phyloP scores from a whole-genome alignment of 306 rosid genomes.

The Abrus pulchellus region DNA sequence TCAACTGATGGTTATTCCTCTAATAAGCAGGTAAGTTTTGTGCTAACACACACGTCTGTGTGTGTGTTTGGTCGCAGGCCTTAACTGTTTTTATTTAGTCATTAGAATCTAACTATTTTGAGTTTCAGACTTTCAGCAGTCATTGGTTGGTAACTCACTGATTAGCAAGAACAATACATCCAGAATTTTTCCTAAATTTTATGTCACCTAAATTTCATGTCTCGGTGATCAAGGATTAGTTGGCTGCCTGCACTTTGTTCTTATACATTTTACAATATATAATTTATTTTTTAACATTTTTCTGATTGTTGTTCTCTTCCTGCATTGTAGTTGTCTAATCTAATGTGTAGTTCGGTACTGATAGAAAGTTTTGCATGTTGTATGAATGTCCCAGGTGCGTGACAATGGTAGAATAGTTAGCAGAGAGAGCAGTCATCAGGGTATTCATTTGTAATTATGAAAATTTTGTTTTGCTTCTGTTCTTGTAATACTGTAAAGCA shows the following conservation, averaged over 20 bases:
- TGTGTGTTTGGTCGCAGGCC: conserved; percentile 31
- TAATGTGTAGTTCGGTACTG: conserved; percentile 19
- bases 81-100: neutral
- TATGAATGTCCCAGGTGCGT: conserved; percentile 56
- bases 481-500: conserved; percentile 21
- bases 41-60: neutral
- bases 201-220: conserved; percentile 30
- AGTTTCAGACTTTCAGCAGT: conserved; percentile 28
- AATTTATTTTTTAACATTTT: conserved; percentile 12
- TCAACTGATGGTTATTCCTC: conserved; percentile 52
- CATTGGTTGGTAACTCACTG: conserved; percentile 31
- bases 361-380: conserved; percentile 43
- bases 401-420: conserved; percentile 54
- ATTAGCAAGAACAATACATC: conserved; percentile 15
- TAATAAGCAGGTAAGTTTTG: conserved; percentile 59
- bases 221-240: conserved; percentile 24
- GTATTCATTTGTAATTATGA: conserved; percentile 52
- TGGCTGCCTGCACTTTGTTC: conserved; percentile 4
- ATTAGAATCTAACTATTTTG: conserved; percentile 10
- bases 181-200: conserved; percentile 10
- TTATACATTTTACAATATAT: conserved; percentile 16
- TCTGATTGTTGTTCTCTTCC: conserved; percentile 26
- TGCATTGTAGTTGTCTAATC: conserved; percentile 8
- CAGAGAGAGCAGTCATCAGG: conserved; percentile 62
- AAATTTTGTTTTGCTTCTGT: conserved; percentile 9